These are phyloP conservation scores for Cnidoscolus chayamansa DNA, from an alignment of 441 rosid species.

Conservation along the genomic window DNA sequence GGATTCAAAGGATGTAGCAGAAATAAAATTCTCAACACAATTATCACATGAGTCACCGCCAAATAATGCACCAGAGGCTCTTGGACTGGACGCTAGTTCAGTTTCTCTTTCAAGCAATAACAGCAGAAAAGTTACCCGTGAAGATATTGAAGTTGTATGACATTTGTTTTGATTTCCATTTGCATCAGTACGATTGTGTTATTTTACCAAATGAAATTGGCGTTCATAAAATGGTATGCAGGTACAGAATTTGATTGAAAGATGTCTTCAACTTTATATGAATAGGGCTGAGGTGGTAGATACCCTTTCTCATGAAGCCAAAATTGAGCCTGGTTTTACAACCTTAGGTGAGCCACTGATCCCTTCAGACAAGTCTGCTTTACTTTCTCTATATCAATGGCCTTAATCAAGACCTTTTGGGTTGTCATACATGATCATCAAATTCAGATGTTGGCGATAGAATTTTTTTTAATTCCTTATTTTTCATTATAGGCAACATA, in stretches of 20 bases:
- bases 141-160: constrained; percentile 23
- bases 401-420: background rate
- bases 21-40: constrained; percentile 2
- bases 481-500: background rate
- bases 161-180: background rate
- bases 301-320: constrained; percentile 62
- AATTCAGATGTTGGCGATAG: background rate
- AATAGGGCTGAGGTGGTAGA: constrained; percentile 77
- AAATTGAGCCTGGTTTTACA: constrained; percentile 52
- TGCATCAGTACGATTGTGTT: background rate
- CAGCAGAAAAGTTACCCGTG: background rate
- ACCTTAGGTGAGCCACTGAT: constrained; percentile 14
- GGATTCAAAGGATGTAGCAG: background rate
- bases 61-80: background rate
- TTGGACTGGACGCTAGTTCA: background rate
- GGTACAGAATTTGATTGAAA: constrained; percentile 87
- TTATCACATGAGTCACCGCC: background rate
- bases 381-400: constrained; percentile 6
- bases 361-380: background rate
- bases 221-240: constrained; percentile 17
- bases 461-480: background rate
- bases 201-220: background rate
- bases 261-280: constrained; percentile 86
- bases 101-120: constrained; percentile 10
- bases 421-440: background rate